Evolutionary conservation across 2,329 filamentous ascomycete genomes (phyloP).

Genomic region (Knufia petricola): DNA sequence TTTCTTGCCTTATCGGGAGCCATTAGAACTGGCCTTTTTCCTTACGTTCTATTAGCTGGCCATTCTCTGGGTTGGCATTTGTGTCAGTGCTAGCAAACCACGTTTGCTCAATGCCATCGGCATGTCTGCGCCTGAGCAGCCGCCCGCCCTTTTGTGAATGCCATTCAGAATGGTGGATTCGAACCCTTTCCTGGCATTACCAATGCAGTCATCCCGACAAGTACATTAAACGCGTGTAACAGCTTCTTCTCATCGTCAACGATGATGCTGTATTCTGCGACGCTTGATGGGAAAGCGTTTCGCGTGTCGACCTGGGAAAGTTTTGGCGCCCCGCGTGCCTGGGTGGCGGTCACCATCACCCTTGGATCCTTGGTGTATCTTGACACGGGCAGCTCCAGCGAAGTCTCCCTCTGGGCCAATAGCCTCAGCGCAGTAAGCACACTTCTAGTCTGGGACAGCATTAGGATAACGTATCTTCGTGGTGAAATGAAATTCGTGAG

Average conservation of each 20-base stretch:
- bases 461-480: slow-evolving; percentile 39
- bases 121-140: slow-evolving; percentile 42
- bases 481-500: slow-evolving; percentile 34
- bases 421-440: slow-evolving; percentile 32
- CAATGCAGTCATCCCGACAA: slow-evolving; percentile 66
- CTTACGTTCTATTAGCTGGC: slow-evolving; percentile 31
- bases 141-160: slow-evolving; percentile 36
- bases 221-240: slow-evolving; percentile 49
- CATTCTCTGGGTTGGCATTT: slow-evolving; percentile 26
- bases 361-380: slow-evolving; percentile 30
- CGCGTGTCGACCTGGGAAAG: slow-evolving; percentile 34
- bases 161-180: slow-evolving; percentile 49
- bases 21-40: slow-evolving; percentile 32
- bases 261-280: slow-evolving; percentile 29
- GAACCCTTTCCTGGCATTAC: slow-evolving; percentile 60
- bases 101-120: slow-evolving; percentile 32
- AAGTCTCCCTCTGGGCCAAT: slow-evolving; percentile 35
- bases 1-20: slow-evolving; percentile 33
- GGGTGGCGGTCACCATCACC: slow-evolving; percentile 34
- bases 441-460: slow-evolving; percentile 33
- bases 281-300: slow-evolving; percentile 25
- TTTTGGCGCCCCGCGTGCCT: slow-evolving; percentile 45
- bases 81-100: slow-evolving; percentile 42
- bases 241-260: slow-evolving; percentile 28
- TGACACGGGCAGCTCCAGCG: slow-evolving; percentile 29